Base-by-base conservation (phyloP, 306 rosid genomes). In the Trifolium dubium region DNA sequence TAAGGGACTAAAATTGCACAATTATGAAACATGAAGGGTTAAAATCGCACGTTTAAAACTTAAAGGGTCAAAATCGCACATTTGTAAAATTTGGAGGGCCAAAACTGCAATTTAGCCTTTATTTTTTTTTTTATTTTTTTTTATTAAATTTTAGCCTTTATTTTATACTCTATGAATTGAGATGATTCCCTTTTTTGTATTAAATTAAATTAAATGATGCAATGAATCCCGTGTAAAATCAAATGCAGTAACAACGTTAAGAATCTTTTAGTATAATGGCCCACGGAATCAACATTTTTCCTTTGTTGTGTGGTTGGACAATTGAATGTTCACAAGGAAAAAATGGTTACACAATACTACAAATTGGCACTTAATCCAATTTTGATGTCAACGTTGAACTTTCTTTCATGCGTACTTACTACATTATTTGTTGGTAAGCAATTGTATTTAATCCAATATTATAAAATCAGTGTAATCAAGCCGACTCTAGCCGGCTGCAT, bases 401-500 rank as follows among this genome's bases (percentile, higher is more conserved):
- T 11, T 53, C 31, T 51, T 11, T 53, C 43, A 30, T 17, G 37
- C 43, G 8, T 51, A 18, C n/a, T 18, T 61, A 31, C 15, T 28
- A 53, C 19, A 32, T 17, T 74, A 5, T 17, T 39, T 19, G 30
- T 41, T 65, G 15, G 37, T 46, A 14, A 56, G 34, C 0, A 12
- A 34, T 65, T 40, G 8, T 14, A 53, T 14, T 40, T 15, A 28
- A 34, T 29, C 4, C 3, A 15, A 6, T 44, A 10, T n/a, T 23
- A 23, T 23, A 23, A 23, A 23, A 23, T 8, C 35, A 58, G 37
- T 61, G 6, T 14, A 47, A 64, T 10, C 5, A 40, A 55, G 66
- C 80, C 74, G 67, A 6, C 80, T 35, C 18, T 43, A 70, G 77
- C 74, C 80, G 77, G 80, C 80, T 14, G 15, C 54, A 23, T 23